Percentiles rank a stretch among this genome's conserved stretches.
Evolutionary conservation across 352 stramenopile genomes (phyloP).

Genomic region (Phytophthora syringae): DNA sequence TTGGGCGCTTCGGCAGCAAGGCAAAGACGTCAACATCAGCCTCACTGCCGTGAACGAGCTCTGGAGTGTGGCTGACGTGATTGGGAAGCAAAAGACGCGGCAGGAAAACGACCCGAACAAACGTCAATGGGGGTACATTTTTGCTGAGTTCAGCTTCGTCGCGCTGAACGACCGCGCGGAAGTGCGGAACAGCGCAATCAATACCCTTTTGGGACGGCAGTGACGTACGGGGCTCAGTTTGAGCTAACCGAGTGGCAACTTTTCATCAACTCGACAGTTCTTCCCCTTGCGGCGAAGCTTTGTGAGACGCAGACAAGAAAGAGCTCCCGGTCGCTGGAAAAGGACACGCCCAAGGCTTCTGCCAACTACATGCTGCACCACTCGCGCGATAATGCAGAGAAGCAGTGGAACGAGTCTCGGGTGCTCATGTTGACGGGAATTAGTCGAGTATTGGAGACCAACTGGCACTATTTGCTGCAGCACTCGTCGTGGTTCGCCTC

Average conservation of each 20-base stretch:
- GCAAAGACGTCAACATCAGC: conserved; percentile 97
- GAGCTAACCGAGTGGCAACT: conserved; percentile 91
- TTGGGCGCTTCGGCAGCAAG: conserved; percentile 93
- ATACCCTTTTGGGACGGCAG: conserved; percentile 97
- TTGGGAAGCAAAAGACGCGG: conserved; percentile 65
- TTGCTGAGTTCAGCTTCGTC: conserved; percentile 87
- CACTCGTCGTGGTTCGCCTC: conserved; percentile 65
- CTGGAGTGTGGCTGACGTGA: conserved; percentile 93
- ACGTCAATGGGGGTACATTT: conserved; percentile 67
- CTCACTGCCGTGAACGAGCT: conserved; percentile 97
- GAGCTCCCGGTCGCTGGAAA: conserved; percentile 10
- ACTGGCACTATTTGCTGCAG: conserved; percentile 70
- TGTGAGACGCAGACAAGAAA: conserved; percentile 45
- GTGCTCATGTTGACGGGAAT: conserved; percentile 95
- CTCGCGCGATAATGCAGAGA: conserved; percentile 94
- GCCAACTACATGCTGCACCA: conserved; percentile 92
- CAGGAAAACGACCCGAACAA: conserved; percentile 21
- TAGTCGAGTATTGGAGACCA: conserved; percentile 92
- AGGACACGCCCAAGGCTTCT: conserved; percentile 19
- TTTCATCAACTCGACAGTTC: conserved; percentile 94
- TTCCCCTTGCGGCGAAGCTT: conserved; percentile 85
- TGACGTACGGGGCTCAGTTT: conserved; percentile 94
- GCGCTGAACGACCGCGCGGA: conserved; percentile 93
- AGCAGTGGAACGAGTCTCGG: conserved; percentile 98
- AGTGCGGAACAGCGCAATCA: conserved; percentile 97